Percentiles rank a stretch among this genome's conserved stretches.
phyloP scores from a whole-genome alignment of 805 yeast genomes.

The Wickerhamiella cacticola region DNA sequence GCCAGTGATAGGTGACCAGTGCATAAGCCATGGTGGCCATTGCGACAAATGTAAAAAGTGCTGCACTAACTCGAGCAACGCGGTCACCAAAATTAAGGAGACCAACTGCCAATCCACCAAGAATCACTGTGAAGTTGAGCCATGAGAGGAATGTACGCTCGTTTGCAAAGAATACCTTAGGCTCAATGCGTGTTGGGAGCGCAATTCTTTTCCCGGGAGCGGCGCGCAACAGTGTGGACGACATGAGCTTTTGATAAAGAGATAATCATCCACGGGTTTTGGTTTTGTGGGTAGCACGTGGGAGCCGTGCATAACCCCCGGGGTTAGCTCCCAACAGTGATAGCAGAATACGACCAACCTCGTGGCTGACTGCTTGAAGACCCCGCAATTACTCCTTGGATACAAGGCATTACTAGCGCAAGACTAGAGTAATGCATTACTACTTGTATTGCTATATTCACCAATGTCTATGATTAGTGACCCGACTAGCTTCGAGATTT shows the following conservation, averaged over 20 bases:
- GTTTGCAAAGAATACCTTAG: constrained; percentile 96
- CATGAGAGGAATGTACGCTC: constrained; percentile 97
- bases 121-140: constrained; percentile 96
- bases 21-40: constrained; percentile 98
- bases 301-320: constrained; percentile 6
- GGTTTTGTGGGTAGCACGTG: constrained; percentile 4
- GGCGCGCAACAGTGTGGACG: constrained; percentile 56
- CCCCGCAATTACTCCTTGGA: too few relatives aligned
- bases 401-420: too few relatives aligned
- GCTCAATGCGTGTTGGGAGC: constrained; percentile 95
- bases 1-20: constrained; percentile 93
- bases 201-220: constrained; percentile 87
- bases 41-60: constrained; percentile 86
- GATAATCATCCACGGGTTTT: not conserved
- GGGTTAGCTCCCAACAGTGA: not conserved
- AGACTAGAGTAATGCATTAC: too few relatives aligned
- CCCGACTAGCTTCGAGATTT: too few relatives aligned
- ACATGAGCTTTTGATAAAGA: constrained; percentile 6
- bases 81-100: constrained; percentile 91
- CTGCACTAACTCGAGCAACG: constrained; percentile 86
- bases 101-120: constrained; percentile 95
- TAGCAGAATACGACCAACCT: too few relatives aligned
- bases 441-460: too few relatives aligned
- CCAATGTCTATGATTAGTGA: too few relatives aligned
- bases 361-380: too few relatives aligned